Conservation (phyloP, 2,329 filamentous ascomycete genomes). For the Cladosporium sphaerospermum region DNA sequence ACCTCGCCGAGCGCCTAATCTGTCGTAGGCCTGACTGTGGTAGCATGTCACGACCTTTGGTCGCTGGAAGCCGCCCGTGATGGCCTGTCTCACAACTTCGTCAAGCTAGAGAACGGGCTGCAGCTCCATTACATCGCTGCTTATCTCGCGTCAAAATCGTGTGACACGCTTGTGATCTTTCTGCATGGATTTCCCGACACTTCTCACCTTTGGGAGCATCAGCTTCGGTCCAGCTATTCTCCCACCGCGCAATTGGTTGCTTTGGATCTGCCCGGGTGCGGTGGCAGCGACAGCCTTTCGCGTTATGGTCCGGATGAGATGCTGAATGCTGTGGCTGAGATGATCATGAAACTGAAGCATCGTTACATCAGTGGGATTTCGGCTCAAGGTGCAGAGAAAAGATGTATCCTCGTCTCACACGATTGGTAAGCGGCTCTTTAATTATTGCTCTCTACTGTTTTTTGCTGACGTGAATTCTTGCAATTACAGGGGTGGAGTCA, state of each 20-base stretch:
- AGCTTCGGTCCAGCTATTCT: conserved; percentile 38
- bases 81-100: conserved; percentile 47
- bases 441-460: background rate
- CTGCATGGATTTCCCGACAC: conserved; percentile 57
- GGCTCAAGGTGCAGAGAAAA: background rate
- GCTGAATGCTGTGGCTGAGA: conserved; percentile 48
- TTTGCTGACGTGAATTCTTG: conserved; percentile 20
- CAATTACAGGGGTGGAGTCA: conserved; percentile 41
- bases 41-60: conserved; percentile 51
- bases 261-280: conserved; percentile 54
- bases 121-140: conserved; percentile 49
- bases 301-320: conserved; percentile 46
- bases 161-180: conserved; percentile 43
- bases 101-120: conserved; percentile 43
- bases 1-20: background rate
- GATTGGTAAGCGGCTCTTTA: background rate
- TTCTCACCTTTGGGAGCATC: conserved; percentile 48
- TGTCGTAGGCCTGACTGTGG: background rate
- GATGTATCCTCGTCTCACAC: background rate
- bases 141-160: background rate
- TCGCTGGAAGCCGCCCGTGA: conserved; percentile 42
- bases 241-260: conserved; percentile 44
- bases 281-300: conserved; percentile 49
- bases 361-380: conserved; percentile 31
- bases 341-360: conserved; percentile 46